A percentile compares a stretch with the other conserved stretches of the same genome.
Conservation (phyloP, 148 eudicot species). For the Pouteria glomerata region DNA sequence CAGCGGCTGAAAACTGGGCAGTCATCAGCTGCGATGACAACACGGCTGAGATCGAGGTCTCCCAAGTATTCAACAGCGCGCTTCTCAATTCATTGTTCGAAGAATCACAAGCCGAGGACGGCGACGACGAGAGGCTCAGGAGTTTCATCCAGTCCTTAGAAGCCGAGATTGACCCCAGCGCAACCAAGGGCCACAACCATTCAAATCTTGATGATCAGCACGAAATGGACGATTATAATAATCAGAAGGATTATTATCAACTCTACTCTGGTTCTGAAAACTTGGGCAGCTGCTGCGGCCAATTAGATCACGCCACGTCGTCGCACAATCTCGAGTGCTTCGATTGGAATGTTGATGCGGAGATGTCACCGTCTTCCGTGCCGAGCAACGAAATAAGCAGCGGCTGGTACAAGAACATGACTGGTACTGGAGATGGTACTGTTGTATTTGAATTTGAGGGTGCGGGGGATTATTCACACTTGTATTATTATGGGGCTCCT, state of each 20-base stretch:
- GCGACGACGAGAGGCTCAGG: conserved; percentile 24
- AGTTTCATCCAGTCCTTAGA: conserved; percentile 28
- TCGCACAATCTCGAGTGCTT: conserved; percentile 5
- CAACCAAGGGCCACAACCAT: no score
- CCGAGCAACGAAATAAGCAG: conserved; percentile 10
- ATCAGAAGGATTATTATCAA: no score
- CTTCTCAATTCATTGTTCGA: conserved; percentile 25
- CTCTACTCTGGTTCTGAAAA: neutral
- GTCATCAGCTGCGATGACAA: neutral
- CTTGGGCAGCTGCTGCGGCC: no score
- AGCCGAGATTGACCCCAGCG: conserved; percentile 19
- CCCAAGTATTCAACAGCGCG: conserved; percentile 6
- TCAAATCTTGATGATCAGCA: no score
- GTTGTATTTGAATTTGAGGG: conserved; percentile 11
- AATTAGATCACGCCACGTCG: no score
- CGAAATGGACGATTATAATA: no score
- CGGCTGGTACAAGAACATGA: conserved; percentile 10
- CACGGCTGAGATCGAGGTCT: conserved; percentile 4
- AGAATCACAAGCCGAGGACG: conserved; percentile 20
- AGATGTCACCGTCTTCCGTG: conserved; percentile 12
- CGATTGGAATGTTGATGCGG: conserved; percentile 32
- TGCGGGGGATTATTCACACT: conserved; percentile 9
- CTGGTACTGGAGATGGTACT: conserved; percentile 2
- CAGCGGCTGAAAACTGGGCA: conserved; percentile 7
- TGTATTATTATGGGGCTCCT: conserved; percentile 7